Evolutionary conservation across 768 basidiomycete genomes (phyloP), one percentile per base, ranked within the genome.

Genomic region (Russula compacta): DNA sequence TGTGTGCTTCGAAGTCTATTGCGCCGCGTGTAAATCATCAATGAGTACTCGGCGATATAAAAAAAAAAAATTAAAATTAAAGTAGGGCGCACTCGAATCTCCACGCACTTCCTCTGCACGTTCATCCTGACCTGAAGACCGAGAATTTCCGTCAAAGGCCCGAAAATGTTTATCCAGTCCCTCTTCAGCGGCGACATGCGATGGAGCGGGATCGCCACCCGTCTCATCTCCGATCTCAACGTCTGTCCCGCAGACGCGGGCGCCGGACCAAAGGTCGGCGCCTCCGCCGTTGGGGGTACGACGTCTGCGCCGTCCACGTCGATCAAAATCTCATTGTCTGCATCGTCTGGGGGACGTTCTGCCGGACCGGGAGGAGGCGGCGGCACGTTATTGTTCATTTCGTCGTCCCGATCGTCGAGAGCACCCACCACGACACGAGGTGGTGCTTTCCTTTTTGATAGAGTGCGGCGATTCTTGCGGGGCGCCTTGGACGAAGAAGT

Each of bases 121-220:
- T 99, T 99, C 95, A 99, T 98, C 69, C 97, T 82, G 35, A 99
- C 93, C 78, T 98, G 95, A 62, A 99, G 75, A 0, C 89, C 92
- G 69, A 95, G 77, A 66, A 97, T 87, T 77, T 99, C 95, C 4
- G 95, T 95, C 68, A 99, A 76, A 0, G 97, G 97, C 0, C 92
- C 89, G 71, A 98, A 98, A 60, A 98, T 85, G 70, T 89, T 90
- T 53, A 95, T 79, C 95, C 95, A 98, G 66, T 97, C 94, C 70
- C 89, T 92, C 75, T 97, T 95, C 56, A 98, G 74, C 3, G 97
- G 97, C 10, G 94, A 93, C 92, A 98, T 95, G 54, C 97, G 84
- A 72, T 99, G 97, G 9, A 93, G 93, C 12, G 97, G 97, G 72
- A 99, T 89, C 11, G 91, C 78, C 69, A 99, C 84, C 56, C 92